Conservation (phyloP, 768 basidiomycete species). For the Mrakia frigida region DNA sequence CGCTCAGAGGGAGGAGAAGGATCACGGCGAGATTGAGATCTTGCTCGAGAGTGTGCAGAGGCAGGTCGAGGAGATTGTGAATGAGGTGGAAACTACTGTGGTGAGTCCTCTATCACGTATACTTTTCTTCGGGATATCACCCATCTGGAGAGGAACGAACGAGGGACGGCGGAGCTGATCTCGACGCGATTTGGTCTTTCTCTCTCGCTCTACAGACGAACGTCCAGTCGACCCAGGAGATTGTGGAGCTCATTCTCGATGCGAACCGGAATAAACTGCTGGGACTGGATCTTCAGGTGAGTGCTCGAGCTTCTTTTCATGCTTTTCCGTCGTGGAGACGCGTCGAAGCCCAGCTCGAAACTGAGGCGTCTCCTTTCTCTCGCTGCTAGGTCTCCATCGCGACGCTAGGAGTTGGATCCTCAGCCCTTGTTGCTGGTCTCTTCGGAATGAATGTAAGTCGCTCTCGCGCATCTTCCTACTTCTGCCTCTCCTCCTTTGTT, state of each 20-base stretch:
- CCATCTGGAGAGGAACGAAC: no score
- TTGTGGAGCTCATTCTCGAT: slow-evolving; percentile 92
- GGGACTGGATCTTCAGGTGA: slow-evolving; percentile 80
- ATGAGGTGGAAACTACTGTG: slow-evolving; percentile 81
- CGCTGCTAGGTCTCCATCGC: slow-evolving; percentile 67
- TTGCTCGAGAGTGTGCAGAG: slow-evolving; percentile 92
- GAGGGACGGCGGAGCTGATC: no score
- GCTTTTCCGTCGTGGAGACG: no score
- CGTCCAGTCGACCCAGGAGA: slow-evolving; percentile 95
- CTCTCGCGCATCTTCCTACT: neutral
- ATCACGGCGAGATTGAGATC: slow-evolving; percentile 90
- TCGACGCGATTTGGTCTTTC: no score
- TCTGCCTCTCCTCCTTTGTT: neutral
- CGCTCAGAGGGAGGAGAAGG: slow-evolving; percentile 50
- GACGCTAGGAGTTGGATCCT: slow-evolving; percentile 86
- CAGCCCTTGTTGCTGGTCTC: slow-evolving; percentile 75
- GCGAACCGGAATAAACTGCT: slow-evolving; percentile 89
- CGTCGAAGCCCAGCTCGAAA: neutral
- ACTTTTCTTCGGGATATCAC: no score
- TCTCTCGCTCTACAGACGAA: slow-evolving; percentile 65
- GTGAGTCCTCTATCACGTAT: slow-evolving; percentile 47
- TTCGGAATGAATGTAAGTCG: slow-evolving; percentile 29
- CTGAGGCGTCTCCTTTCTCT: slow-evolving; percentile 37
- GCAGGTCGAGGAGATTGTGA: slow-evolving; percentile 94
- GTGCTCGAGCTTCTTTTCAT: slow-evolving; percentile 22